A percentile compares a stretch with the other conserved stretches of the same genome.
These are phyloP conservation scores for Bipolaris sorokiniana DNA, from an alignment of 2,329 filamentous ascomycete species.

Conservation along the genomic window DNA sequence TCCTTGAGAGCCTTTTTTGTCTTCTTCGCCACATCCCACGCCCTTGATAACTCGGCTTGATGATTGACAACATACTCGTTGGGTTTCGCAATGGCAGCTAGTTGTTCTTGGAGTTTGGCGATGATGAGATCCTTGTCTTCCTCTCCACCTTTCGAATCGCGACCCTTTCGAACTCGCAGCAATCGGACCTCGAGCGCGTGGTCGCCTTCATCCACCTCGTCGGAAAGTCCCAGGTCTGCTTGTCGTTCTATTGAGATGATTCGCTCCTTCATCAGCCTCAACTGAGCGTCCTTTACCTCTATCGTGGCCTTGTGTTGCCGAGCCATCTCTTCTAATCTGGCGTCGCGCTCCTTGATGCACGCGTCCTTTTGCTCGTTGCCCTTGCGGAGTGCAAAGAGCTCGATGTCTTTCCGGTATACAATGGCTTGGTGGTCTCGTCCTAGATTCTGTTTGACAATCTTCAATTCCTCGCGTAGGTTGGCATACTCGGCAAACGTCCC, in stretches of 20 bases:
- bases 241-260: slow-evolving; percentile 34
- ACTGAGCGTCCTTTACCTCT: slow-evolving; percentile 41
- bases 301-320: slow-evolving; percentile 36
- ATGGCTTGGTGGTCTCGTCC: slow-evolving; percentile 42
- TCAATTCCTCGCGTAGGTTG: slow-evolving; percentile 39
- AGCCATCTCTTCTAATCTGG: slow-evolving; percentile 32
- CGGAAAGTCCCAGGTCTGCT: slow-evolving; percentile 18
- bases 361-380: slow-evolving; percentile 45
- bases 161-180: slow-evolving; percentile 38
- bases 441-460: slow-evolving; percentile 38
- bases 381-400: slow-evolving; percentile 46
- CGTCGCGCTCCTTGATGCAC: slow-evolving; percentile 39
- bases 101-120: slow-evolving; percentile 35
- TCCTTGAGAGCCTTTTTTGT: slow-evolving; percentile 36
- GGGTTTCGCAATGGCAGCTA: slow-evolving; percentile 24
- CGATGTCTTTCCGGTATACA: slow-evolving; percentile 47
- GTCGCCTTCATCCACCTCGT: slow-evolving; percentile 30
- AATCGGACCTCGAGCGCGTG: slow-evolving; percentile 43
- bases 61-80: slow-evolving; percentile 35
- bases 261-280: slow-evolving; percentile 39
- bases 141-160: slow-evolving; percentile 22
- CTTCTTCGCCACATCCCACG: slow-evolving; percentile 42
- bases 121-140: slow-evolving; percentile 39
- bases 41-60: slow-evolving; percentile 40
- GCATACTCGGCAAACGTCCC: slow-evolving; percentile 40